Evolutionary conservation across 2,329 filamentous ascomycete genomes (phyloP), one percentile per base, ranked within the genome.

Genomic region (Aspergillus pseudoterreus): DNA sequence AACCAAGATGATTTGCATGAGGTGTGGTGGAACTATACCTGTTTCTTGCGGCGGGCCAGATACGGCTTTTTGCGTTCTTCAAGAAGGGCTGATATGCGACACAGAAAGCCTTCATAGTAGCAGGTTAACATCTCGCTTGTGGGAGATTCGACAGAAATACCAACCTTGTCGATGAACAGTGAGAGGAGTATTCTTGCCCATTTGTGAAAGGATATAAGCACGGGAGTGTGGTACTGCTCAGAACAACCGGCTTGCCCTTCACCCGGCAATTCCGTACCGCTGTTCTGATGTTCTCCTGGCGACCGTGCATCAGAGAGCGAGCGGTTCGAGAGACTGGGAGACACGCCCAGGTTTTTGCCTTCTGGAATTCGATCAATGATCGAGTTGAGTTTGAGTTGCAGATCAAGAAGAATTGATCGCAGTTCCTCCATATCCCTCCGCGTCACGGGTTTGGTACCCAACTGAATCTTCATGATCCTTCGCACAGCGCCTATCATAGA

Each of bases 81-180:
- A 78, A 60, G 39, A 77, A 77, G 6, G 75, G 74, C 51, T 75
- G 74, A 54, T 77, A 78, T 19, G 73, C 72, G 46, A 77, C 71
- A 52, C 74, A 76, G 45, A 72, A 75, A 5, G 72, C 71, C 70
- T 73, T 21, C 30, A 6, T n/a, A 9, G 9, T 6, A 22, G 15
- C 11, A 12, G 15, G 27, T 32, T 41, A 12, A 43, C 11, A 12
- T 11, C 17, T 19, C 10, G 3, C 14, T 19, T 4, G 17, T 47
- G 5, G n/a, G 14, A 12, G 15, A 21, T 30, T 15, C 14, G 22
- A 21, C 24, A 6, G 14, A 21, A 27, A 30, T n/a, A 42, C 56
- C 22, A 27, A 75, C 66, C 60, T 75, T 76, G 47, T 77, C 71
- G 33, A 73, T 70, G 41, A 74, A 71, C n/a, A 77, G 61, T 0